These are phyloP conservation scores for Aspergillus nomiae DNA, from an alignment of 2,329 filamentous ascomycete species.

Conservation along the genomic window DNA sequence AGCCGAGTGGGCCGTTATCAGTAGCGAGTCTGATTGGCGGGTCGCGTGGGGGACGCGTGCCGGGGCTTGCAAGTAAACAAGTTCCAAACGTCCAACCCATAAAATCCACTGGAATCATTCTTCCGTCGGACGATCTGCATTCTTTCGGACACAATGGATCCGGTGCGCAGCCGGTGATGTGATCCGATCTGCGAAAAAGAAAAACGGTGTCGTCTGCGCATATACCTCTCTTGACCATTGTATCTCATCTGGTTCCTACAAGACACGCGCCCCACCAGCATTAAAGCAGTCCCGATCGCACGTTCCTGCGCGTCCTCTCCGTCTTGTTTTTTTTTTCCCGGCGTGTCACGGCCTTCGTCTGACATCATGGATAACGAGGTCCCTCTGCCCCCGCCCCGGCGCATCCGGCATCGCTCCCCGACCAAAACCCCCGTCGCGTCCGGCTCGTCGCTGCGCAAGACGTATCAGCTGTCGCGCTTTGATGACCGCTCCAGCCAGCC, in stretches of 20 bases:
- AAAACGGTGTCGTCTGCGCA: neutral
- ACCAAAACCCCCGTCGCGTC: conserved; percentile 18
- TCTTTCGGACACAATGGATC: conserved; percentile 19
- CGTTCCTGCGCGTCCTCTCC: neutral
- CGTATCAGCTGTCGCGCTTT: conserved; percentile 32
- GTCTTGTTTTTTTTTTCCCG: neutral
- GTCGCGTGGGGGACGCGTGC: conserved; percentile 12
- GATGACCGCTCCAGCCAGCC: conserved; percentile 42
- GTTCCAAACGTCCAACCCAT: neutral
- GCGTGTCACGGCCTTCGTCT: neutral
- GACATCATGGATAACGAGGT: conserved; percentile 41
- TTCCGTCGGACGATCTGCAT: conserved; percentile 13
- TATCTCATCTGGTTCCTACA: neutral
- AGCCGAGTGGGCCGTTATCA: conserved; percentile 5
- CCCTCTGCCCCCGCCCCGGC: conserved; percentile 41
- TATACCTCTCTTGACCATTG: neutral
- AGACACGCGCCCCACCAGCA: neutral
- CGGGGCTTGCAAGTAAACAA: conserved; percentile 1
- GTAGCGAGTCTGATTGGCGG: conserved; percentile 11
- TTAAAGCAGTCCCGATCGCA: neutral
- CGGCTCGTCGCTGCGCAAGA: conserved; percentile 25
- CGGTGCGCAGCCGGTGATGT: conserved; percentile 16
- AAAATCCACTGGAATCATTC: neutral
- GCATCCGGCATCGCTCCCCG: conserved; percentile 38
- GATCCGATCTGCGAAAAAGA: conserved; percentile 4